These are phyloP conservation scores for Stagonosporopsis rhizophila DNA, from an alignment of 2,329 filamentous ascomycete species.

Conservation along the genomic window DNA sequence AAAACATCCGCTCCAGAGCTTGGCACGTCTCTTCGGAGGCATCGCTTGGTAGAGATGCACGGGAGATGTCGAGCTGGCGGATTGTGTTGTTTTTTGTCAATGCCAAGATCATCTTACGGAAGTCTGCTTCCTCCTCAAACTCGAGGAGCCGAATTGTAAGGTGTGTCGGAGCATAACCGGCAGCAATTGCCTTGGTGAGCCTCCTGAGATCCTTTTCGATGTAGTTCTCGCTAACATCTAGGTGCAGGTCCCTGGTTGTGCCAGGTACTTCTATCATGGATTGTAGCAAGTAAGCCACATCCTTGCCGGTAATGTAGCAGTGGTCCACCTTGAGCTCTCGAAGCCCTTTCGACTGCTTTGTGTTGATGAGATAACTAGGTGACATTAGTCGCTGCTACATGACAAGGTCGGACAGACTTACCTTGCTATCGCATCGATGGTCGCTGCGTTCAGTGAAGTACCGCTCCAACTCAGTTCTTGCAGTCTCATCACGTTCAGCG, in stretches of 20 bases:
- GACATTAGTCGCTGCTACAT: constrained; percentile 43
- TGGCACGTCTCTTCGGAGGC: constrained; percentile 72
- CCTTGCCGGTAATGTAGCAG: constrained; percentile 69
- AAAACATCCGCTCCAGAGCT: constrained; percentile 68
- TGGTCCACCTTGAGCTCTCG: constrained; percentile 70
- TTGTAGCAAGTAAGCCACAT: constrained; percentile 70
- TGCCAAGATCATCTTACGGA: constrained; percentile 68
- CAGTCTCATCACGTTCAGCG: constrained; percentile 70
- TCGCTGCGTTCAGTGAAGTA: constrained; percentile 67
- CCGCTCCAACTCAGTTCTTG: constrained; percentile 71
- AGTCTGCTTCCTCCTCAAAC: constrained; percentile 70
- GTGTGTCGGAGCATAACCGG: constrained; percentile 65
- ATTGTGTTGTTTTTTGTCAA: constrained; percentile 69
- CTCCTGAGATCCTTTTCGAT: constrained; percentile 61
- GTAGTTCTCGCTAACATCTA: constrained; percentile 71
- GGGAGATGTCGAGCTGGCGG: constrained; percentile 71
- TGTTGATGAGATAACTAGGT: constrained; percentile 65
- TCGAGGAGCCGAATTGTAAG: constrained; percentile 73
- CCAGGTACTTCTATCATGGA: constrained; percentile 64
- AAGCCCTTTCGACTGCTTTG: constrained; percentile 64
- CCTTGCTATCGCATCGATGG: constrained; percentile 67
- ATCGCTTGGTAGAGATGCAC: constrained; percentile 72
- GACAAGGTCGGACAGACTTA: constrained; percentile 19
- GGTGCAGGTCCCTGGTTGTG: constrained; percentile 64
- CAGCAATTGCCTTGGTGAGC: constrained; percentile 60